phyloP scores from a whole-genome alignment of 306 rosid genomes.

The Sophora flavescens region DNA sequence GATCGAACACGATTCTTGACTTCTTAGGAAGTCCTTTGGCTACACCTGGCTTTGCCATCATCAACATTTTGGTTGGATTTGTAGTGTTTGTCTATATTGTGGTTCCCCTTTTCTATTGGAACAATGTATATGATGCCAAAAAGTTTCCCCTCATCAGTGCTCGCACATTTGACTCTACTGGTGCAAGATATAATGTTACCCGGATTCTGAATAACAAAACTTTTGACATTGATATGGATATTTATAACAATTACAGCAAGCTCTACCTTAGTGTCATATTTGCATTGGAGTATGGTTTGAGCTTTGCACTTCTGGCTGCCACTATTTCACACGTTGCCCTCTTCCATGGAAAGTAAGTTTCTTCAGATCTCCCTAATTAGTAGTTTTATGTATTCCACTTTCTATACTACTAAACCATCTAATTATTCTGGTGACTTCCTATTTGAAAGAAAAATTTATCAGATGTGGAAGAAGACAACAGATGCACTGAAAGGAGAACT shows the following conservation, averaged over 20 bases:
- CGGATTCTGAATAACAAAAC: conserved; percentile 55
- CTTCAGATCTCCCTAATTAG: not conserved
- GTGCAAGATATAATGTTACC: conserved; percentile 59
- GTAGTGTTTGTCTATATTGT: conserved; percentile 52
- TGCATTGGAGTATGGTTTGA: conserved; percentile 76
- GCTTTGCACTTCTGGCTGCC: conserved; percentile 76
- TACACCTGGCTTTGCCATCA: conserved; percentile 71
- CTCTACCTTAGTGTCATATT: conserved; percentile 75
- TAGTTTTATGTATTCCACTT: not conserved
- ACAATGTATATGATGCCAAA: conserved; percentile 67
- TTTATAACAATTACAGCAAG: conserved; percentile 73
- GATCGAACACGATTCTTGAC: conserved; percentile 85
- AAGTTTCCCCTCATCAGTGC: conserved; percentile 81
- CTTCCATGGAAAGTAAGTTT: conserved; percentile 86
- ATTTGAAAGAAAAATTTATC: conserved; percentile 54
- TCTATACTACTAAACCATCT: conserved; percentile 16
- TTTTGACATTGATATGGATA: conserved; percentile 56
- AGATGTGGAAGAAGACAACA: conserved; percentile 65
- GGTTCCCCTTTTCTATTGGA: conserved; percentile 77
- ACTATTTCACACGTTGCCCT: conserved; percentile 81
- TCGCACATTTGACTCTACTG: conserved; percentile 67
- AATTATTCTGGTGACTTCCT: conserved; percentile 1
- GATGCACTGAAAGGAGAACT: conserved; percentile 29
- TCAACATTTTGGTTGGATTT: conserved; percentile 68
- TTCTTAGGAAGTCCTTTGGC: conserved; percentile 82